Percentiles rank a stretch among this genome's conserved stretches.
Conservation (phyloP, 192 early-diverging fungal genomes). For the Cetraspora pellucida region DNA sequence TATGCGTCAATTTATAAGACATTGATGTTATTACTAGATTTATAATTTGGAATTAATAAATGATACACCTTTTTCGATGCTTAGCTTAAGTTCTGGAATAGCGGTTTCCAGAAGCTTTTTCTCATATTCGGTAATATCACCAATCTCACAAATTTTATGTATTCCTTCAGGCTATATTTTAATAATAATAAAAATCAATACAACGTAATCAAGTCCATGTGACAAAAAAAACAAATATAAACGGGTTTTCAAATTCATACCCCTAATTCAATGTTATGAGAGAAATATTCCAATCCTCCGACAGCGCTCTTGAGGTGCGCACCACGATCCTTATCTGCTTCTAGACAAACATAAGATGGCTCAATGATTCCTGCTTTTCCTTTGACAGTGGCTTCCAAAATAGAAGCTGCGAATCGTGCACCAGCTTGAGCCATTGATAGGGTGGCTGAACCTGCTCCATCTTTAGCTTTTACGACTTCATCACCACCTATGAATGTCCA, state of each 20-base stretch:
- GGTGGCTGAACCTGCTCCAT: slow-evolving; percentile 88
- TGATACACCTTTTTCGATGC: slow-evolving; percentile 82
- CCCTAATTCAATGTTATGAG: slow-evolving; percentile 77
- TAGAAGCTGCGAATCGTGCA: slow-evolving; percentile 87
- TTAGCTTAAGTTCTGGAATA: slow-evolving; percentile 89
- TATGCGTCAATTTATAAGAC: too few relatives aligned
- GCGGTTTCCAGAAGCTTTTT: slow-evolving; percentile 79
- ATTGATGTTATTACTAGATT: background rate
- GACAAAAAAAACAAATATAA: too few relatives aligned
- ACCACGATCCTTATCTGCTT: slow-evolving; percentile 49
- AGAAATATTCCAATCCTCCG: slow-evolving; percentile 72
- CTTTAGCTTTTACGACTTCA: slow-evolving; percentile 99
- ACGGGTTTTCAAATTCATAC: slow-evolving; percentile 10
- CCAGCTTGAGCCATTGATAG: slow-evolving; percentile 90
- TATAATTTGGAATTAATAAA: slow-evolving; percentile 36
- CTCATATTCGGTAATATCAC: slow-evolving; percentile 81
- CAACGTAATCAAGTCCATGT: too few relatives aligned
- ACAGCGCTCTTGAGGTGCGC: slow-evolving; percentile 23
- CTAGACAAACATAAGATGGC: slow-evolving; percentile 84
- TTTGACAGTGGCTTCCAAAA: slow-evolving; percentile 77
- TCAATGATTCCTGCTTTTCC: slow-evolving; percentile 86
- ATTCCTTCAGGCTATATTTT: slow-evolving; percentile 67
- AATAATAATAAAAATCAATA: slow-evolving; percentile 4
- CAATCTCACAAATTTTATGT: slow-evolving; percentile 82
- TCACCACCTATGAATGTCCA: slow-evolving; percentile 68